Base-by-base conservation (phyloP, 768 basidiomycete genomes). In the Strobilomyces dryophilus region DNA sequence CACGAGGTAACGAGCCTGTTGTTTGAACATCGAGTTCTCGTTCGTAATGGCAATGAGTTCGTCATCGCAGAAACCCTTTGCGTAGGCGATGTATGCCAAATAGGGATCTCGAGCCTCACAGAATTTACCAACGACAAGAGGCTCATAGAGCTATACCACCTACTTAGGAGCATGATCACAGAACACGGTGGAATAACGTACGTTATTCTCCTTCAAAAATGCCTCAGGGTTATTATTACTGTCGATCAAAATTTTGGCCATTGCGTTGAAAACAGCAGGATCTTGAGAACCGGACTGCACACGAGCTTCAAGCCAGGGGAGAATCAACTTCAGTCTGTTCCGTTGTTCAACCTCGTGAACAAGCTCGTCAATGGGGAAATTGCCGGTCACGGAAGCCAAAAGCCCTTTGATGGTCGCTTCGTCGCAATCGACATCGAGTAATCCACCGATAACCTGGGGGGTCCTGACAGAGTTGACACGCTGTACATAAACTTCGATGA, bases 401-500 rank as follows among this genome's bases (percentile, higher is more conserved):
- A 99, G 76, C 49, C 84, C 80, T 77, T 98, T 99, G 79, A 99
- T 95, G 5, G 92, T 93, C 3, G 76, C 77, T 75, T 99, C 97
- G 56, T 98, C 97, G 62, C 97, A 98, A 68, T 99, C 97, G 31
- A 98, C 97, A 65, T 99, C 97, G 56, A 99, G 80, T 26, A 99
- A 75, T 31, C 94, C 97, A 61, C 97, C 97, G 54, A 98, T 79
- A 56, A 99, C 97, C 71, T 98, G 95, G 24, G 97, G 97, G 9
- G 95, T 97, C 49, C 97, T 82, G 47, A 92, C 86, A 29, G 97
- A 94, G 76, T 99, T 98, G 72, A 98, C 97, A 9, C 92, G 85
- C 66, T 98, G 95, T 7, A 99, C 97, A 70, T 99, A 99, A n/a
- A 98, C 93, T 76, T 99, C 97, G 72, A 99, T 99, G 75, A 95